Evolutionary conservation across 768 basidiomycete genomes (phyloP).

Genomic region (Myochromella boudieri): DNA sequence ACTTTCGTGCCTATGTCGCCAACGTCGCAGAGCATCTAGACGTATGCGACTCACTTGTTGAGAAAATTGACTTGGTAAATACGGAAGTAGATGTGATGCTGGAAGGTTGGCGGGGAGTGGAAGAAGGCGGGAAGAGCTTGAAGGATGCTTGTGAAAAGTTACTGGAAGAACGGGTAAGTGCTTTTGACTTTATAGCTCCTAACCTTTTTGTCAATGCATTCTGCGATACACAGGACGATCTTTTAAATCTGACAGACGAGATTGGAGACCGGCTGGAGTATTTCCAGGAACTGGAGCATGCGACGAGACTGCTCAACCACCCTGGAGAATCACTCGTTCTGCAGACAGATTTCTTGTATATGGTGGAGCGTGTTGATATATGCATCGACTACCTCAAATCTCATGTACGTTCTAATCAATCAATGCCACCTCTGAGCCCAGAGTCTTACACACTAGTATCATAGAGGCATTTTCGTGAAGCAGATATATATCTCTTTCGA

Average conservation of each 20-base stretch:
- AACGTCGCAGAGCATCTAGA: slow-evolving; percentile 74
- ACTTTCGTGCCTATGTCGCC: slow-evolving; percentile 84
- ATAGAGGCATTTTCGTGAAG: slow-evolving; percentile 89
- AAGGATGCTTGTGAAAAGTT: slow-evolving; percentile 90
- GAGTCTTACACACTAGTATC: neutral
- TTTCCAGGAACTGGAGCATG: slow-evolving; percentile 92
- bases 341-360: slow-evolving; percentile 88
- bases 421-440: neutral
- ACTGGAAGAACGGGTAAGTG: slow-evolving; percentile 82
- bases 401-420: slow-evolving; percentile 66
- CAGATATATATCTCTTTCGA: slow-evolving; percentile 91
- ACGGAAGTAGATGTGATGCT: slow-evolving; percentile 78
- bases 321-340: slow-evolving; percentile 92
- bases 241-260: slow-evolving; percentile 79
- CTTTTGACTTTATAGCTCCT: neutral
- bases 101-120: slow-evolving; percentile 82
- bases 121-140: slow-evolving; percentile 88
- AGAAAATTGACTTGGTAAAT: slow-evolving; percentile 72
- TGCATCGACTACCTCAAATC: slow-evolving; percentile 88
- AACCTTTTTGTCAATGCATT: neutral
- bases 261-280: slow-evolving; percentile 83
- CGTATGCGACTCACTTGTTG: slow-evolving; percentile 75
- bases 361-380: slow-evolving; percentile 94
- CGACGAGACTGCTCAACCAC: slow-evolving; percentile 91
- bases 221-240: slow-evolving; percentile 59